Conservation (phyloP, 805 yeast genomes). For the Hanseniaspora nectarophila region DNA sequence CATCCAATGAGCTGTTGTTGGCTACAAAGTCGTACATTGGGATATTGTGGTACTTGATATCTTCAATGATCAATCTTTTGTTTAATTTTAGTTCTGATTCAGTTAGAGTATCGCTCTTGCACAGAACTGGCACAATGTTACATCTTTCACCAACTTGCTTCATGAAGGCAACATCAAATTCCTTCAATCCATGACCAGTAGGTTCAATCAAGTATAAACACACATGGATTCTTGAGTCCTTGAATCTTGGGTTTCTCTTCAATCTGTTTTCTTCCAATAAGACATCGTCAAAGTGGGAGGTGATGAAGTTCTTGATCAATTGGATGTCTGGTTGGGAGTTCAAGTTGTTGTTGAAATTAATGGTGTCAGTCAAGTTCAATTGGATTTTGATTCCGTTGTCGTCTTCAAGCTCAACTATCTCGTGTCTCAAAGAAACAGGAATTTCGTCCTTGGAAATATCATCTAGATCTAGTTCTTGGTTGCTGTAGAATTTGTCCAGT, state of each 20-base stretch:
- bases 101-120: slow-evolving; percentile 77
- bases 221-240: slow-evolving; percentile 71
- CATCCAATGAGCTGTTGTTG: slow-evolving; percentile 31
- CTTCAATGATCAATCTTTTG: slow-evolving; percentile 64
- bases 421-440: slow-evolving; percentile 58
- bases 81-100: slow-evolving; percentile 63
- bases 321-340: slow-evolving; percentile 59
- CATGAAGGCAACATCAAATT: slow-evolving; percentile 69
- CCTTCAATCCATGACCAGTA: slow-evolving; percentile 70
- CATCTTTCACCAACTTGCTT: slow-evolving; percentile 66
- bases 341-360: slow-evolving; percentile 68
- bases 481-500: slow-evolving; percentile 16
- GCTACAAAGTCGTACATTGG: slow-evolving; percentile 61
- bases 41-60: slow-evolving; percentile 55
- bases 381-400: slow-evolving; percentile 75
- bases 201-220: slow-evolving; percentile 69
- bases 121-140: slow-evolving; percentile 73
- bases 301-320: slow-evolving; percentile 61
- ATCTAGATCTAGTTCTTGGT: slow-evolving; percentile 38
- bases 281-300: slow-evolving; percentile 75
- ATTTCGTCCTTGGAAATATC: slow-evolving; percentile 18
- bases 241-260: slow-evolving; percentile 73
- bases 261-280: slow-evolving; percentile 69
- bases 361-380: slow-evolving; percentile 66
- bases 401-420: slow-evolving; percentile 73